phyloP scores from a whole-genome alignment of 805 yeast species.

The Metschnikowia arizonensis region DNA sequence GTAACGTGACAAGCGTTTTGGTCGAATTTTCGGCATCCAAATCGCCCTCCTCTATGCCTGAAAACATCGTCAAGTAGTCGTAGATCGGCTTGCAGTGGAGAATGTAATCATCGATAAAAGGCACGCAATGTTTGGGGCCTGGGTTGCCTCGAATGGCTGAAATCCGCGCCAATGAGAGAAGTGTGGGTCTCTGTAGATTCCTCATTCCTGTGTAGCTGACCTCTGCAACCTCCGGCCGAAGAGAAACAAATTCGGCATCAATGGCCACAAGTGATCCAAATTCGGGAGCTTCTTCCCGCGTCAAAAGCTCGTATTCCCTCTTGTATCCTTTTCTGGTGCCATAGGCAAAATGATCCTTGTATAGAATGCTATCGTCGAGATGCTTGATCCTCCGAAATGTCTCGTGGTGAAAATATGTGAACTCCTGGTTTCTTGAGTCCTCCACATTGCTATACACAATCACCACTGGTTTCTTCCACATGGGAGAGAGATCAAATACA shows the following conservation, averaged over 20 bases:
- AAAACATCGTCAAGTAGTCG: conserved; percentile 83
- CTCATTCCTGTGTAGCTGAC: conserved; percentile 69
- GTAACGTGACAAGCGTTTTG: conserved; percentile 70
- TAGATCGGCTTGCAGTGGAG: conserved; percentile 65
- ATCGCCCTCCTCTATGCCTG: conserved; percentile 95
- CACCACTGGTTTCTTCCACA: conserved; percentile 84
- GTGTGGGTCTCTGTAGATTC: conserved; percentile 67
- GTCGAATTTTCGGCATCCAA: conserved; percentile 63
- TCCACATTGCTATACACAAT: conserved; percentile 58
- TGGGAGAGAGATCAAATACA: conserved; percentile 62
- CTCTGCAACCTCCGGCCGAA: conserved; percentile 76
- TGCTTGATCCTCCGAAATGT: conserved; percentile 18
- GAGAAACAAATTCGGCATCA: conserved; percentile 92
- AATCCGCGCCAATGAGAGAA: conserved; percentile 77
- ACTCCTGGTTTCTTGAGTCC: conserved; percentile 37
- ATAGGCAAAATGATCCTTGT: conserved; percentile 69
- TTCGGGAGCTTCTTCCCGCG: conserved; percentile 64
- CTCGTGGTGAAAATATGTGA: conserved; percentile 33
- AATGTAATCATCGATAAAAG: conserved; percentile 92
- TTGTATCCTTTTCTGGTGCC: conserved; percentile 56
- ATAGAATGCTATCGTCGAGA: conserved; percentile 62
- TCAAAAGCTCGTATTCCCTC: conserved; percentile 65
- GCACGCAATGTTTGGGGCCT: conserved; percentile 62
- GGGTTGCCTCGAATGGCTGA: conserved; percentile 75
- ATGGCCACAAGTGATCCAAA: conserved; percentile 81